Percentiles rank a stretch among this genome's conserved stretches.
phyloP scores from a whole-genome alignment of 148 eudicot genomes.

The Rhododendron kiyosumense region DNA sequence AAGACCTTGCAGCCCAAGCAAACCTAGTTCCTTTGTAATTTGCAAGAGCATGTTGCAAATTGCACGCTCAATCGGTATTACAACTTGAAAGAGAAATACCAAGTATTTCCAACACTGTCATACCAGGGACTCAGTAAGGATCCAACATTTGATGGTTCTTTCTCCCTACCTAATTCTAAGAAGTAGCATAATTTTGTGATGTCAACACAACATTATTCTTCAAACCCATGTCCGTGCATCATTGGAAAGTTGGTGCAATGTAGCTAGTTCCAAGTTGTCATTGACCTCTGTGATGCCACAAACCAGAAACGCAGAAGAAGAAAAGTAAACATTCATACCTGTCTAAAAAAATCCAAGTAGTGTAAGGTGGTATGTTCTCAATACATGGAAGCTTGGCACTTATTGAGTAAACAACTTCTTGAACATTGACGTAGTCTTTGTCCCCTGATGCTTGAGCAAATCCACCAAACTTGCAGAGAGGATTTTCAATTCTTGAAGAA shows the following conservation, averaged over 20 bases:
- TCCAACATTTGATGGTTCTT: background rate
- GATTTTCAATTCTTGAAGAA: slow-evolving; percentile 37
- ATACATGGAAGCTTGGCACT: slow-evolving; percentile 55
- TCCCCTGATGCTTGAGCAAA: slow-evolving; percentile 42
- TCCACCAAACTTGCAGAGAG: slow-evolving; percentile 43
- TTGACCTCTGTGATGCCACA: background rate
- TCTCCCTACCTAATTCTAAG: background rate
- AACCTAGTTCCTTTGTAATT: background rate
- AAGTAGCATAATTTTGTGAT: background rate
- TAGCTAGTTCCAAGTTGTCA: background rate
- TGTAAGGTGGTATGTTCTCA: slow-evolving; percentile 68
- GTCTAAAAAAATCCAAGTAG: slow-evolving; percentile 71
- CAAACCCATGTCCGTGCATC: background rate
- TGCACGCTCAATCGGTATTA: background rate
- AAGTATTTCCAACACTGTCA: background rate
- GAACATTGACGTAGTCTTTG: slow-evolving; percentile 31
- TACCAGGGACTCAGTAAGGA: background rate
- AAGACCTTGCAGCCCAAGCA: background rate
- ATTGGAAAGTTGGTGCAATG: background rate
- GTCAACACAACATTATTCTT: background rate
- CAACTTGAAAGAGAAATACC: background rate
- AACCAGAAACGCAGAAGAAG: background rate
- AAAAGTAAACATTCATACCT: slow-evolving; percentile 35
- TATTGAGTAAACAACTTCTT: slow-evolving; percentile 40
- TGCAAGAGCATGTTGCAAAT: background rate